Percentiles rank a stretch among this genome's conserved stretches.
Conservation (phyloP, 306 rosid genomes). For the Vigna trinervia region DNA sequence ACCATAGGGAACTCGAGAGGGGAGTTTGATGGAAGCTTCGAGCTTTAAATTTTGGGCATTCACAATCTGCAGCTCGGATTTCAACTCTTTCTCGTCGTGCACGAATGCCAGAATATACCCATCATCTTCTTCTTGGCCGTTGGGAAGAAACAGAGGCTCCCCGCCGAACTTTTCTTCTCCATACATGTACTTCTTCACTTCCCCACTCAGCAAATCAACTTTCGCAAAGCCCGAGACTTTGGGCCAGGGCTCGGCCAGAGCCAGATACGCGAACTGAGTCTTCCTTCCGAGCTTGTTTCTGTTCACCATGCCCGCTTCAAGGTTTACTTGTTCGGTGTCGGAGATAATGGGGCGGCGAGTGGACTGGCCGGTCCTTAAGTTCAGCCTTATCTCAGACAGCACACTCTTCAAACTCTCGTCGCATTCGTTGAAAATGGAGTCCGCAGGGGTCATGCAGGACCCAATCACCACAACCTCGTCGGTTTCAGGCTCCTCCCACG, state of each 20-base stretch:
- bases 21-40: conserved; percentile 78
- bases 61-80: conserved; percentile 76
- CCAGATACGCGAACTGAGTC: conserved; percentile 75
- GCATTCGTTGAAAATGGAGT: conserved; percentile 93
- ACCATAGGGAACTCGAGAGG: conserved; percentile 92
- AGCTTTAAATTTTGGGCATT: conserved; percentile 76
- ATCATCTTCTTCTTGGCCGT: conserved; percentile 56
- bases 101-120: conserved; percentile 84
- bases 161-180: conserved; percentile 80
- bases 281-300: conserved; percentile 75
- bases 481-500: conserved; percentile 82
- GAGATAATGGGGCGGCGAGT: conserved; percentile 62
- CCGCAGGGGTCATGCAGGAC: conserved; percentile 94
- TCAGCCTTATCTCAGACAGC: conserved; percentile 79
- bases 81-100: conserved; percentile 89
- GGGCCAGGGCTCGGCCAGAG: conserved; percentile 97
- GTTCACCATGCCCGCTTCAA: conserved; percentile 98
- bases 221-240: conserved; percentile 93
- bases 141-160: conserved; percentile 88
- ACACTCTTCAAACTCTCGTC: conserved; percentile 75
- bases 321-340: conserved; percentile 63
- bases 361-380: conserved; percentile 72
- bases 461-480: conserved; percentile 88
- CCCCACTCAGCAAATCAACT: conserved; percentile 69
- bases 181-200: conserved; percentile 60